A percentile compares a stretch with the other conserved stretches of the same genome.
Evolutionary conservation across 1,284 basidiomycete genomes (phyloP).

Genomic region (Cutaneotrichosporon curvatum): DNA sequence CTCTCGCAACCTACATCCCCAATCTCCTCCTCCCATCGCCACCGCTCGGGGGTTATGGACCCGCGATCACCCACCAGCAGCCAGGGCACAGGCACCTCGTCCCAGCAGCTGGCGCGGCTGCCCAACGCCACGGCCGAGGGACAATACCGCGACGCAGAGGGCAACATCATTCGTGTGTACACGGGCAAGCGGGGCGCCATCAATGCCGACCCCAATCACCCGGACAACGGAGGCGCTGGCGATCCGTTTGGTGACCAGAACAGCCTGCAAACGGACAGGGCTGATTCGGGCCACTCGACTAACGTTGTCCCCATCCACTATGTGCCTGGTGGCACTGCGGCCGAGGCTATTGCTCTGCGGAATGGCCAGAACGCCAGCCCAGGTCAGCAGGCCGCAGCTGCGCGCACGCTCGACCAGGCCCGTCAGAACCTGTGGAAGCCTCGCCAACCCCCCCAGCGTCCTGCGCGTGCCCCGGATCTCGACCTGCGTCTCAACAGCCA

Average conservation of each 20-base stretch:
- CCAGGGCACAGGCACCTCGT: neutral
- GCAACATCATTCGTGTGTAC: constrained; percentile 30
- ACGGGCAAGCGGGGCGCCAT: constrained; percentile 32
- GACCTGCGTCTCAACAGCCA: constrained; percentile 36
- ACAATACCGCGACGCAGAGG: constrained; percentile 36
- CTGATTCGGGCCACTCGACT: constrained; percentile 29
- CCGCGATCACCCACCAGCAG: constrained; percentile 7
- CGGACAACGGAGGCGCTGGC: constrained; percentile 19
- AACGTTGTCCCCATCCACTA: constrained; percentile 47
- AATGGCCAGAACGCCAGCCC: constrained; percentile 6
- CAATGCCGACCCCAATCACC: constrained; percentile 36
- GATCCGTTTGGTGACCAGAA: constrained; percentile 43
- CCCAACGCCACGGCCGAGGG: constrained; percentile 20
- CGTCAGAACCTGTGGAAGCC: constrained; percentile 38
- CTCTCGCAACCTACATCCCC: constrained; percentile 31
- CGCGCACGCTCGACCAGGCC: constrained; percentile 37
- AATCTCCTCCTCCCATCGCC: constrained; percentile 19
- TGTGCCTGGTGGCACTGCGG: constrained; percentile 25
- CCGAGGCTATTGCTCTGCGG: constrained; percentile 12
- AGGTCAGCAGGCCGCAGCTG: constrained; percentile 21
- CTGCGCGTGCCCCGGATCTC: constrained; percentile 43
- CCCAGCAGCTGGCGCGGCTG: constrained; percentile 5
- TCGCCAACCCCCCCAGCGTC: constrained; percentile 28
- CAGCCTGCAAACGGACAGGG: constrained; percentile 33
- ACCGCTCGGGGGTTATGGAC: constrained; percentile 9